Evolutionary conservation across 495 filamentous ascomycete genomes (phyloP).

Genomic region (Aspergillus heteromorphus): DNA sequence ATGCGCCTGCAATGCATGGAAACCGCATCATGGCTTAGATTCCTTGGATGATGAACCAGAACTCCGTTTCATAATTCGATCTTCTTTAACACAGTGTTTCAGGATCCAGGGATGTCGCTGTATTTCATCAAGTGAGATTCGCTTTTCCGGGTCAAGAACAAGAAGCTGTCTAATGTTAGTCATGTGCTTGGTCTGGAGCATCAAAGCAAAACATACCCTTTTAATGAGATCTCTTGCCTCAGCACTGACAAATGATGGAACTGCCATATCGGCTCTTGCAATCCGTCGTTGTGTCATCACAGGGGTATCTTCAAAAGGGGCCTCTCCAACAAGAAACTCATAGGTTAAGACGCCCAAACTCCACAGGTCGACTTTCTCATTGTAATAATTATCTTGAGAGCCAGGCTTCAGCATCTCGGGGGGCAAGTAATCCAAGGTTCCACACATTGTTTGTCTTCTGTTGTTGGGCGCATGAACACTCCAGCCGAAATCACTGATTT

Average conservation of each 20-base stretch:
- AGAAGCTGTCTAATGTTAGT: constrained; percentile 57
- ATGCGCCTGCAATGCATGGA: constrained; percentile 19
- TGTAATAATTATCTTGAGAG: constrained; percentile 77
- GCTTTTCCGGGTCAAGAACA: constrained; percentile 89
- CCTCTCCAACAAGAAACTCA: constrained; percentile 92
- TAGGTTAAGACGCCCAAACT: constrained; percentile 92
- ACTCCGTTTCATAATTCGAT: constrained; percentile 50
- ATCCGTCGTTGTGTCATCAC: constrained; percentile 94
- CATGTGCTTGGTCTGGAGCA: background rate
- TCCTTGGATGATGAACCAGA: constrained; percentile 36
- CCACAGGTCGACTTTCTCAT: constrained; percentile 95
- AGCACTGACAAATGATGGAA: constrained; percentile 82
- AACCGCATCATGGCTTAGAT: constrained; percentile 26
- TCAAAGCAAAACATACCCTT: constrained; percentile 51
- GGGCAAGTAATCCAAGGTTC: constrained; percentile 93
- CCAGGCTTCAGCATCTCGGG: constrained; percentile 93
- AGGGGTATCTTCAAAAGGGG: constrained; percentile 92
- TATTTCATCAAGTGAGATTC: constrained; percentile 84
- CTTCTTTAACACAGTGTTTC: constrained; percentile 87
- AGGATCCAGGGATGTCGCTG: constrained; percentile 93
- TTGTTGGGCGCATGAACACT: constrained; percentile 97
- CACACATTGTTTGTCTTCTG: constrained; percentile 89
- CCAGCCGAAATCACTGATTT: constrained; percentile 98
- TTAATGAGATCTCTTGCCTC: constrained; percentile 93
- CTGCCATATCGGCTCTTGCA: constrained; percentile 81